Evolutionary conservation across 75 land plant species (phyloP).

Genomic region (Selaginella tamariscina): DNA sequence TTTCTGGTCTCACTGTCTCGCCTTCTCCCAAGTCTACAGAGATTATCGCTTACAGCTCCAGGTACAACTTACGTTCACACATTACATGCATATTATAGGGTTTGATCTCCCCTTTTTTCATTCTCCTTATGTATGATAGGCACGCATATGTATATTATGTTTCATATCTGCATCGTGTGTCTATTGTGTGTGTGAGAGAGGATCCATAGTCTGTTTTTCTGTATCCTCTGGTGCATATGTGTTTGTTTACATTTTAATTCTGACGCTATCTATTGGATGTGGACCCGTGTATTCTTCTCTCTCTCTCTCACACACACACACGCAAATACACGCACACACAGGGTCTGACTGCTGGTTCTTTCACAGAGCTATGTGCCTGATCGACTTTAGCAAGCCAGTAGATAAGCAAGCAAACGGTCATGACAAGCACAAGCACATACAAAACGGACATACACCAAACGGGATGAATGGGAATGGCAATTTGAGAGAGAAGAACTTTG

Average conservation of each 20-base stretch:
- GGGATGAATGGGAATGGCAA: slow-evolving; percentile 9
- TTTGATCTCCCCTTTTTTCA: slow-evolving; percentile 7
- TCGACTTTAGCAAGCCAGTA: slow-evolving; percentile 73
- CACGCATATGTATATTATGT: too few relatives aligned
- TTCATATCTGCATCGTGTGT: too few relatives aligned
- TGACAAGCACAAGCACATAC: slow-evolving; percentile 6
- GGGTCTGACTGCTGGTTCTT: not conserved
- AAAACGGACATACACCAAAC: slow-evolving; percentile 18
- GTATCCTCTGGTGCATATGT: too few relatives aligned
- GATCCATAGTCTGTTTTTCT: too few relatives aligned
- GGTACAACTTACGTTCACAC: slow-evolving; percentile 29
- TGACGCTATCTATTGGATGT: too few relatives aligned
- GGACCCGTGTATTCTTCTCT: too few relatives aligned
- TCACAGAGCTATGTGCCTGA: slow-evolving; percentile 81
- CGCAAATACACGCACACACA: too few relatives aligned
- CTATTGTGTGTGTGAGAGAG: too few relatives aligned
- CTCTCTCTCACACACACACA: too few relatives aligned
- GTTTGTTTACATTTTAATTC: too few relatives aligned
- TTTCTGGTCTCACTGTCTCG: slow-evolving; percentile 64
- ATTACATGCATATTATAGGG: not conserved
- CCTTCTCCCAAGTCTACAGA: slow-evolving; percentile 43
- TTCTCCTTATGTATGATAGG: not conserved
- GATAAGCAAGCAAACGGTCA: slow-evolving; percentile 12
- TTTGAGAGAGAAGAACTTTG: slow-evolving; percentile 39
- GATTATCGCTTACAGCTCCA: slow-evolving; percentile 75